A percentile compares a stretch with the other conserved stretches of the same genome.
phyloP scores from a whole-genome alignment of 345 rosid species.

The Viola odorata region DNA sequence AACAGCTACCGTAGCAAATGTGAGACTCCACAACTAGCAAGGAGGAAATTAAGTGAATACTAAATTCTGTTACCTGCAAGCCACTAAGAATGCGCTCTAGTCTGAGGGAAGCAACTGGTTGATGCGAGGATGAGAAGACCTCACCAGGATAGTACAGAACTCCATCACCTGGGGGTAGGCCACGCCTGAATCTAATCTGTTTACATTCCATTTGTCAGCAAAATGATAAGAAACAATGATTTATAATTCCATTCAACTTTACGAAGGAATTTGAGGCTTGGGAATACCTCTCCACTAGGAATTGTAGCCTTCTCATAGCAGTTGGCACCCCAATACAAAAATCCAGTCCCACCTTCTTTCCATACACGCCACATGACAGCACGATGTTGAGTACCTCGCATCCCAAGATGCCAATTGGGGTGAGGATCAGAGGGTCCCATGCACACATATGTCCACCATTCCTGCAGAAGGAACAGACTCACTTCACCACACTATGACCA shows the following conservation, averaged over 20 bases:
- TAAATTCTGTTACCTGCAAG: constrained; percentile 54
- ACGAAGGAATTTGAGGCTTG: constrained; percentile 6
- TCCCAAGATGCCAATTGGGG: constrained; percentile 97
- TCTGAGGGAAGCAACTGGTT: constrained; percentile 84
- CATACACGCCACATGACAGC: constrained; percentile 99
- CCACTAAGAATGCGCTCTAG: constrained; percentile 93
- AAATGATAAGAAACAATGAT: neutral
- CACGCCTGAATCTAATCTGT: constrained; percentile 84
- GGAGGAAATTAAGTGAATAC: neutral
- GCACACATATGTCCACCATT: constrained; percentile 99
- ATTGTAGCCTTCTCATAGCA: constrained; percentile 89
- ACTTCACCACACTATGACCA: constrained; percentile 7
- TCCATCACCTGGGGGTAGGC: constrained; percentile 95
- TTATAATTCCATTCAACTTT: neutral
- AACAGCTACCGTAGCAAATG: neutral
- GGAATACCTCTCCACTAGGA: constrained; percentile 86
- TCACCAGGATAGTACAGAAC: constrained; percentile 87
- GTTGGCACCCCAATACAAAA: constrained; percentile 97
- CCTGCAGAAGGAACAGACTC: constrained; percentile 37
- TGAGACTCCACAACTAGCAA: neutral
- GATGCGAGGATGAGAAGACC: constrained; percentile 77
- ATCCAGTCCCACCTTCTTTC: constrained; percentile 99
- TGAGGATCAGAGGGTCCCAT: constrained; percentile 98
- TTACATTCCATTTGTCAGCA: neutral
- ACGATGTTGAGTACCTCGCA: constrained; percentile 97